Conservation (phyloP, 768 basidiomycete species). For the Pleurotus tuoliensis region DNA sequence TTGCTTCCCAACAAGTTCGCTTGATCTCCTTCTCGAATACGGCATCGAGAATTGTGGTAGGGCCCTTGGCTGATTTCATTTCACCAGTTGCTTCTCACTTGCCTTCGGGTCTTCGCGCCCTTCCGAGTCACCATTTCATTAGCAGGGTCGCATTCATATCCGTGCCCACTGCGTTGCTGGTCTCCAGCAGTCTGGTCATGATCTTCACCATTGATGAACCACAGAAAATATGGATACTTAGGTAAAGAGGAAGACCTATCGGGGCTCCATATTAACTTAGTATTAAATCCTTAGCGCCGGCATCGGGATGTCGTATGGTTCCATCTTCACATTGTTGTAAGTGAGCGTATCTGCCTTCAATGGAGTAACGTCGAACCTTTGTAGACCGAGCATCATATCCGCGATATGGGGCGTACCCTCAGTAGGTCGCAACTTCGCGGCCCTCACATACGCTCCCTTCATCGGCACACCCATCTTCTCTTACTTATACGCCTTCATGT, state of each 20-base stretch:
- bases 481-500: conserved; percentile 72
- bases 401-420: conserved; percentile 70
- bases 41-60: conserved; percentile 59
- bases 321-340: conserved; percentile 67
- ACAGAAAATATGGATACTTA: conserved; percentile 62
- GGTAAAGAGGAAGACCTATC: conserved; percentile 33
- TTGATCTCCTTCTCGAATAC: conserved; percentile 72
- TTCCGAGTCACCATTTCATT: conserved; percentile 46
- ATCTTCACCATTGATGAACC: conserved; percentile 43
- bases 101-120: conserved; percentile 29
- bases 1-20: conserved; percentile 62
- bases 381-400: conserved; percentile 66
- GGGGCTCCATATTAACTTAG: neutral
- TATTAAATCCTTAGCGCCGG: conserved; percentile 41
- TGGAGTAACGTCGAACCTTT: neutral
- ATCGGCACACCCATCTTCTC: conserved; percentile 74
- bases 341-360: conserved; percentile 15
- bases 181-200: conserved; percentile 53
- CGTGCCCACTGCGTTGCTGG: conserved; percentile 43
- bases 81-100: conserved; percentile 55
- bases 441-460: conserved; percentile 73
- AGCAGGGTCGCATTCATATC: conserved; percentile 63
- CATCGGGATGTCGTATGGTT: conserved; percentile 67
- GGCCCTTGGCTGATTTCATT: conserved; percentile 68
- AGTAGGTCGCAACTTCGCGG: conserved; percentile 72